Base-by-base conservation (phyloP, 2,329 filamentous ascomycete species). In the Beauveria sp. region DNA sequence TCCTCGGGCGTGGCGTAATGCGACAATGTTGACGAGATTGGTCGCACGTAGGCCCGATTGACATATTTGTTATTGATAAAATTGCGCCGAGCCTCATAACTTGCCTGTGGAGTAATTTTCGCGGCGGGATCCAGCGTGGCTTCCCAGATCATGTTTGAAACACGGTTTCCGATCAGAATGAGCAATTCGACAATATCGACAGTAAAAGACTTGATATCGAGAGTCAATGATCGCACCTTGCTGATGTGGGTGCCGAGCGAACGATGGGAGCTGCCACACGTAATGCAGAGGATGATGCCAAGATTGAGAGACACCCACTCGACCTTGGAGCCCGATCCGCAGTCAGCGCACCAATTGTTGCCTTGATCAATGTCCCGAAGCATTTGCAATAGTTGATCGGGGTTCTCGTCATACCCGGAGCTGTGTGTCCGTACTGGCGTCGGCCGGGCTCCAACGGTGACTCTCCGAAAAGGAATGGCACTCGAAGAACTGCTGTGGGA, bases 271-370 rank as follows among this genome's bases (percentile, higher is more conserved):
- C 95, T 95, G 71, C 93, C 96, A 76, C 95, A 99, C 74, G 99
- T 93, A 71, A 97, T 97, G 77, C 95, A 99, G 22, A 99, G 83
- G 59, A 99, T 88, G 63, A 99, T 96, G 51, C 91, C 95, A 5
- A 99, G 81, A 69, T 99, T 99, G 75, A 99, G 96, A 0, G 95
- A 98, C 30, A 98, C 95, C 95, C 95, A 99, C 74, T 99, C 95
- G 24, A 96, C 93, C 77, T 97, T 98, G 70, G 87, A 85, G 40
- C 89, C 88, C 8, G 92, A 96, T 12, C 91, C 90, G 71, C 95
- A 99, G 73, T 99, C 95, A 18, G 95, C 95, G 72, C 95, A 99
- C 83, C 89, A 90, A 67, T 86, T 88, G 74, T 99, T 99, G 46
- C 91, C 93, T 69, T 96, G 89, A 70, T 99, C 95, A 55, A 89